Percentiles rank a stretch among this genome's conserved stretches.
phyloP scores from a whole-genome alignment of 495 filamentous ascomycete genomes.

The Hypoxylon subgilvum region DNA sequence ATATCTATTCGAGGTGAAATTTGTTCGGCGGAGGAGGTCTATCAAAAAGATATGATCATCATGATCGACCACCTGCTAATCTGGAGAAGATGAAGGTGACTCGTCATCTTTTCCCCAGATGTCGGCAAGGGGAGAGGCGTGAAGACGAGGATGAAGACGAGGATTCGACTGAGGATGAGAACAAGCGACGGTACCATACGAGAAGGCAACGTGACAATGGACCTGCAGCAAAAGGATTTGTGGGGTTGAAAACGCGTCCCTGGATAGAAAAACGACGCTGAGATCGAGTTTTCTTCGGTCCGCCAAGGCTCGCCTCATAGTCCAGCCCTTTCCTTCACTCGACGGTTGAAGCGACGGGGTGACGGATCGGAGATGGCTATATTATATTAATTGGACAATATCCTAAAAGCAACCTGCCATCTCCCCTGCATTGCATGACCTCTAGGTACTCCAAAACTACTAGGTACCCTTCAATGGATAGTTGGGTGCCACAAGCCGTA shows the following conservation, averaged over 20 bases:
- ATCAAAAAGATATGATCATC: slow-evolving; percentile 18
- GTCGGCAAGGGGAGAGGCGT: slow-evolving; percentile 28
- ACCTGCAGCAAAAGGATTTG: slow-evolving; percentile 8
- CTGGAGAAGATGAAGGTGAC: slow-evolving; percentile 12
- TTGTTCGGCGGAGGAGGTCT: neutral
- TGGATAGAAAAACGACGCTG: slow-evolving; percentile 16
- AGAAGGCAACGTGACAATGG: slow-evolving; percentile 14
- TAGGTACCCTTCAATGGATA: slow-evolving; percentile 13
- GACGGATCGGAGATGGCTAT: slow-evolving; percentile 25
- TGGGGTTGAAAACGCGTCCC: slow-evolving; percentile 28
- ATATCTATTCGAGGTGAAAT: slow-evolving; percentile 1
- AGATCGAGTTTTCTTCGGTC: slow-evolving; percentile 26
- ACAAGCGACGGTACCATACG: no score
- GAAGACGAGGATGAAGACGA: neutral
- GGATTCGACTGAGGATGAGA: no score
- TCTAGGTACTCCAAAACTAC: slow-evolving; percentile 12
- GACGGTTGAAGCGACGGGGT: slow-evolving; percentile 26
- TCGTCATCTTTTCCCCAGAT: slow-evolving; percentile 34
- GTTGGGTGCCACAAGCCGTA: slow-evolving; percentile 5
- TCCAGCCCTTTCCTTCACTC: slow-evolving; percentile 26
- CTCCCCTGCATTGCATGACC: slow-evolving; percentile 37
- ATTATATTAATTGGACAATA: slow-evolving; percentile 40
- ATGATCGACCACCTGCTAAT: slow-evolving; percentile 23
- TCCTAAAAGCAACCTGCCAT: slow-evolving; percentile 44
- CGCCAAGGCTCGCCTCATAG: slow-evolving; percentile 34